Base-by-base conservation (phyloP, 805 yeast species). In the Starmera pachycereana region DNA sequence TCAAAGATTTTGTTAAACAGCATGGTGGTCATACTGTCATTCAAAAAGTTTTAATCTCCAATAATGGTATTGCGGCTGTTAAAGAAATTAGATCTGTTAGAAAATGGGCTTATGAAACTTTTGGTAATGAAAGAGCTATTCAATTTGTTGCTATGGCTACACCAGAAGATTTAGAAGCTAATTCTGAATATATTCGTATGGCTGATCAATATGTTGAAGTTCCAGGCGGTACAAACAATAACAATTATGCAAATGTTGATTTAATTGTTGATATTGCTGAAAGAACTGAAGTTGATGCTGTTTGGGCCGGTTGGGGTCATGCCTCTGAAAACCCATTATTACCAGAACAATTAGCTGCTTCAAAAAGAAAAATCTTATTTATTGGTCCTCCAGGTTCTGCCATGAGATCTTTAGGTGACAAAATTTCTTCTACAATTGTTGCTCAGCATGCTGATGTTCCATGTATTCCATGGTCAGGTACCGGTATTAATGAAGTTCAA, bases 281-380 rank as follows among this genome's bases (percentile, higher is more conserved):
- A 68, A 82, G 97, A 68, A 82, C 95, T 35, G 77, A 86, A 49
- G 97, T 85, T 41, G 95, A 92, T 61, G 99, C 98, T 22, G 99
- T 92, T 43, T 92, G 99, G 99, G 99, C 99, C 30, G 99, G 99
- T 55, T 92, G 99, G 99, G 99, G 99, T 55, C 98, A 94, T 61
- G 99, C 99, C 27, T 86, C 96, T n/a, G 99, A 92, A 69, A 90
- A 94, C 66, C 99, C 99, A 25, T 62, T 69, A 36, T 75, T 92
- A 49, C 99, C 99, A 27, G 98, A 92, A 64, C 78, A 74, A 63
- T 72, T 92, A 60, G 97, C 97, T 12, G 81, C 81, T n/a, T 87
- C 96, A 14, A 87, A 89, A 44, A 82, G 87, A 62, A 84, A 75
- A 56, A 83, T 94, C 54, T 72, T 92, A 41, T 92, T 92, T 57